Evolutionary conservation across 1,284 basidiomycete genomes (phyloP), one percentile per base, ranked within the genome.

Genomic region (Apiotrichum porosum): DNA sequence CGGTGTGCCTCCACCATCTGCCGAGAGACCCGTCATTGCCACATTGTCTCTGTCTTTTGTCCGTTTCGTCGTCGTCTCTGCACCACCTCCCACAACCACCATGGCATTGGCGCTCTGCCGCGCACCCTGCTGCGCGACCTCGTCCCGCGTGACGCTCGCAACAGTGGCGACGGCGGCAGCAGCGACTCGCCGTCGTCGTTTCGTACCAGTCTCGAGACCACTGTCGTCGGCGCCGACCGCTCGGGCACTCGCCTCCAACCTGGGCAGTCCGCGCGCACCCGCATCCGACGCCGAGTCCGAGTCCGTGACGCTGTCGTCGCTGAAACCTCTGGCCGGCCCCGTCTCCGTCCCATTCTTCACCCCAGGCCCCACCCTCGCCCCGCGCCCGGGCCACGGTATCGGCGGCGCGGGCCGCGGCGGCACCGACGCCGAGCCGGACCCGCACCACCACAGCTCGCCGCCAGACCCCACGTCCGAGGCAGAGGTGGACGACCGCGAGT

Each of bases 401-500:
- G 26, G 8, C 26, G 26, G 26, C 6, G 26, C 26, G 12, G 26
- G 26, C 26, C 26, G 26, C 8, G 26, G 26, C 26, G 26, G 26
- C 50, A 47, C 24, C 54, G 9, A 57, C 64, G 18, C 61, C 63
- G 49, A 41, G 58, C 10, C 57, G 61, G 15, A 43, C 57, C 52
- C 49, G 38, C 46, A 15, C 12, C 14, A 21, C 6, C 15, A 28
- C 38, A 42, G 14, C 31, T 15, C 32, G 9, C 30, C n/a, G 23
- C 46, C 49, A 19, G 38, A 35, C 17, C 51, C 56, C 18, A 47
- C 49, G 9, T 60, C 60, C 17, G 68, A 71, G 38, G 62, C 58
- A 31, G 62, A 64, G 47, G 68, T 73, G n/a, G 61, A 63, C 45
- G 71, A 73, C 51, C 46, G 58, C 19, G 71, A 73, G 50, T 73